Evolutionary conservation across 345 rosid genomes (phyloP).

Genomic region (Citrus maxima): DNA sequence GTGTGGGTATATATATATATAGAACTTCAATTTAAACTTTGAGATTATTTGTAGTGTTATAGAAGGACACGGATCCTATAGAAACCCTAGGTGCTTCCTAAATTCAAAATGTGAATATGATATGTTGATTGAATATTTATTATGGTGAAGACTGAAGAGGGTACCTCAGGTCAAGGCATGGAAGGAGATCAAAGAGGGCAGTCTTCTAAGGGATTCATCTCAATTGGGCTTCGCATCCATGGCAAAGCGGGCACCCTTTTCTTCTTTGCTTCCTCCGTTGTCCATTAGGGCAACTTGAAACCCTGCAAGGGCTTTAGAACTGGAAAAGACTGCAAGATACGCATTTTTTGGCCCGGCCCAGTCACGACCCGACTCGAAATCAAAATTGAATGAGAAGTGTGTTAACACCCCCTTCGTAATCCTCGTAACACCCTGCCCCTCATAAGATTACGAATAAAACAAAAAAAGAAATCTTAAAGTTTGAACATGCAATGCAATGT

Average conservation of each 20-base stretch:
- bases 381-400: no score
- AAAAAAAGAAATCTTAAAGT: no score
- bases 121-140: not conserved
- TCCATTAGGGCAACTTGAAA: not conserved
- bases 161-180: constrained; percentile 73
- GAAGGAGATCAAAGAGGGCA: constrained; percentile 61
- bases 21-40: not conserved
- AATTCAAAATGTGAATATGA: not conserved
- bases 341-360: not conserved
- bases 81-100: not conserved
- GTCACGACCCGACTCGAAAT: not conserved
- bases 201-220: constrained; percentile 41
- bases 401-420: no score
- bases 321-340: no score
- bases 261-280: constrained; percentile 29
- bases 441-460: no score
- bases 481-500: no score
- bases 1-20: no score
- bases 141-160: not conserved
- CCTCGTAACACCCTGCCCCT: no score
- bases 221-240: constrained; percentile 92
- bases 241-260: constrained; percentile 56
- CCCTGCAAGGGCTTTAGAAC: not conserved
- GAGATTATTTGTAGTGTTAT: not conserved
- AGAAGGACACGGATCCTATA: not conserved